phyloP scores from a whole-genome alignment of 495 filamentous ascomycete genomes.

The Penicillium nucicola region DNA sequence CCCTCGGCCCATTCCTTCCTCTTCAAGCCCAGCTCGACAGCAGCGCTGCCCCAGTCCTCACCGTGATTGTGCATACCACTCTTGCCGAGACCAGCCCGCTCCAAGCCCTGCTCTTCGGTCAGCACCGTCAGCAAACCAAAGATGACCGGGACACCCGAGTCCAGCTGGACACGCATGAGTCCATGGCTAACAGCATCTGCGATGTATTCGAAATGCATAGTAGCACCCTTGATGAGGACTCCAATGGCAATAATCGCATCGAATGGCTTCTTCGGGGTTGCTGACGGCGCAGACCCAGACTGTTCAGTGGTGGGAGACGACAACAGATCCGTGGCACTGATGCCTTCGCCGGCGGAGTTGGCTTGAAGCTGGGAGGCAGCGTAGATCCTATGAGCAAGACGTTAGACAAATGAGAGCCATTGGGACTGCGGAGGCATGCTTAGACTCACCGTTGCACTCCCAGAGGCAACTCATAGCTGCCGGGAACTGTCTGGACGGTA shows the following conservation, averaged over 20 bases:
- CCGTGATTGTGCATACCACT: constrained; percentile 73
- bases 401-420: neutral
- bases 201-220: constrained; percentile 99
- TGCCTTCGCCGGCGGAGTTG: constrained; percentile 50
- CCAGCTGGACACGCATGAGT: constrained; percentile 90
- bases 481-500: constrained; percentile 82
- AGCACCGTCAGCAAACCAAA: constrained; percentile 92
- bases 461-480: constrained; percentile 88
- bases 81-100: constrained; percentile 71
- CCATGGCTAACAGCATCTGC: constrained; percentile 86
- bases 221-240: constrained; percentile 95
- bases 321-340: constrained; percentile 77
- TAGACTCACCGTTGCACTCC: constrained; percentile 70
- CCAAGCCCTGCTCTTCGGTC: constrained; percentile 80
- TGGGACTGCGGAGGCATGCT: neutral
- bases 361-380: constrained; percentile 84
- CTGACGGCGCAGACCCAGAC: constrained; percentile 25
- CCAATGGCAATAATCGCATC: constrained; percentile 94
- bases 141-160: constrained; percentile 81
- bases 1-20: constrained; percentile 46
- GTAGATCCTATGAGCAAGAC: constrained; percentile 58
- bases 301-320: constrained; percentile 66
- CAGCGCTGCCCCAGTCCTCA: constrained; percentile 78
- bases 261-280: constrained; percentile 58
- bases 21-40: constrained; percentile 49